phyloP scores from a whole-genome alignment of 345 rosid genomes.

The Populus nigra region DNA sequence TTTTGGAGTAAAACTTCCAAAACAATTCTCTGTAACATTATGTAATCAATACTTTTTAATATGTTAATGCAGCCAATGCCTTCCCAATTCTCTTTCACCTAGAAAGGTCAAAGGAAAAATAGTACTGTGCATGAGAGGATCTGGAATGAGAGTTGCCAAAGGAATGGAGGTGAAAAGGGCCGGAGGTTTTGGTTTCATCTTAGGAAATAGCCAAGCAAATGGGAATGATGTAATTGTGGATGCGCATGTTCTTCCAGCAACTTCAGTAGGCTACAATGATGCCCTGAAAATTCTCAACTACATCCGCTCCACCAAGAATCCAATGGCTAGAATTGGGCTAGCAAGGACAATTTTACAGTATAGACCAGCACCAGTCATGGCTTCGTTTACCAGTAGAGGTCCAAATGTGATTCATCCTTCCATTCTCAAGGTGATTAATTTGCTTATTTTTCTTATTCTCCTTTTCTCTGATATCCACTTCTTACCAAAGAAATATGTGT shows the following conservation, averaged over 20 bases:
- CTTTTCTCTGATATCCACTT: too few relatives aligned
- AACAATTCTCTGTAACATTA: neutral
- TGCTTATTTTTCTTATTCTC: neutral
- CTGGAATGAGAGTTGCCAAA: slow-evolving; percentile 49
- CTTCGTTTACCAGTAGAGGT: slow-evolving; percentile 72
- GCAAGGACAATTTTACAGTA: slow-evolving; percentile 43
- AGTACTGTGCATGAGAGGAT: slow-evolving; percentile 72
- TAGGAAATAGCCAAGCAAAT: slow-evolving; percentile 42
- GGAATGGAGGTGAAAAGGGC: slow-evolving; percentile 82
- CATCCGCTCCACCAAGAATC: slow-evolving; percentile 53
- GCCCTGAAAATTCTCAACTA: slow-evolving; percentile 47
- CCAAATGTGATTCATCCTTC: slow-evolving; percentile 56
- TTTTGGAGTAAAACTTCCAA: neutral
- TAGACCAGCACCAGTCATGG: slow-evolving; percentile 64
- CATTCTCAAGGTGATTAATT: slow-evolving; percentile 60
- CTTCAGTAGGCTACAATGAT: slow-evolving; percentile 27
- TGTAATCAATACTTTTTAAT: neutral
- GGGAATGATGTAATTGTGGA: slow-evolving; percentile 39
- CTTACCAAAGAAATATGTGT: neutral
- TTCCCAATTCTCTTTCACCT: slow-evolving; percentile 54
- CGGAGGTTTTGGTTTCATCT: slow-evolving; percentile 68
- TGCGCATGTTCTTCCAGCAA: slow-evolving; percentile 62
- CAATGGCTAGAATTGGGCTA: slow-evolving; percentile 46
- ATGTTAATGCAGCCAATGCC: slow-evolving; percentile 56
- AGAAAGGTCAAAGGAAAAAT: slow-evolving; percentile 70